A percentile compares a stretch with the other conserved stretches of the same genome.
Evolutionary conservation across 345 rosid species (phyloP).

Genomic region (Luvunga scandens): DNA sequence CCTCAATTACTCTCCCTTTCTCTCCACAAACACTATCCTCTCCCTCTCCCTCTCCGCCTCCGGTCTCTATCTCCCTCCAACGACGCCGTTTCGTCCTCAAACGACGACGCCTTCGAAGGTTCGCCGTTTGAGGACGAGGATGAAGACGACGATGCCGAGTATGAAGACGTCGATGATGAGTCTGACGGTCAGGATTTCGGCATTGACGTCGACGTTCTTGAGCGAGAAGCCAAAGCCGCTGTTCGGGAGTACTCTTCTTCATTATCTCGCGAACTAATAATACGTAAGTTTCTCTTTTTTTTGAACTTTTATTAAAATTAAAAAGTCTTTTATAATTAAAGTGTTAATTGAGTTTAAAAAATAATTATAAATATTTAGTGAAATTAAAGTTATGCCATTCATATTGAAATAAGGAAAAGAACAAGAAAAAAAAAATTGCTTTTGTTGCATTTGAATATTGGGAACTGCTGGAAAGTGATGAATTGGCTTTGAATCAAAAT

Average conservation of each 20-base stretch:
- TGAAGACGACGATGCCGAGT: conserved; percentile 1
- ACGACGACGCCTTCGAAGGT: conserved; percentile 25
- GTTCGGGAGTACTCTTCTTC: conserved; percentile 54
- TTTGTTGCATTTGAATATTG: background rate
- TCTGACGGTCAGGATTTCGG: conserved; percentile 22
- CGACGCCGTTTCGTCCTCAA: background rate
- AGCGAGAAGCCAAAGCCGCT: conserved; percentile 67
- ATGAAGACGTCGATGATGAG: conserved; percentile 19
- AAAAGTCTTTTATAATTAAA: background rate
- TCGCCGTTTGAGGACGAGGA: background rate
- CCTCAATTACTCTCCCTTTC: conserved; percentile 27
- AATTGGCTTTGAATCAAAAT: background rate
- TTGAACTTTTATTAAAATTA: background rate
- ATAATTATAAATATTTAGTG: background rate
- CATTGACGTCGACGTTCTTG: conserved; percentile 59
- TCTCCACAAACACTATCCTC: conserved; percentile 10
- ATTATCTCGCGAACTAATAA: conserved; percentile 58
- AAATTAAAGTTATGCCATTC: background rate
- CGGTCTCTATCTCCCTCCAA: conserved; percentile 23
- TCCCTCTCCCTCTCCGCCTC: conserved; percentile 13
- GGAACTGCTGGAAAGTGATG: background rate
- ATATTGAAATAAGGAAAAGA: background rate
- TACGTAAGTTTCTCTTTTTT: conserved; percentile 35
- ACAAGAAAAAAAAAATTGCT: background rate
- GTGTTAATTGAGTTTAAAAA: background rate